Evolutionary conservation across 2,329 filamentous ascomycete genomes (phyloP), one percentile per base, ranked within the genome.

Genomic region (Alternaria sp.): DNA sequence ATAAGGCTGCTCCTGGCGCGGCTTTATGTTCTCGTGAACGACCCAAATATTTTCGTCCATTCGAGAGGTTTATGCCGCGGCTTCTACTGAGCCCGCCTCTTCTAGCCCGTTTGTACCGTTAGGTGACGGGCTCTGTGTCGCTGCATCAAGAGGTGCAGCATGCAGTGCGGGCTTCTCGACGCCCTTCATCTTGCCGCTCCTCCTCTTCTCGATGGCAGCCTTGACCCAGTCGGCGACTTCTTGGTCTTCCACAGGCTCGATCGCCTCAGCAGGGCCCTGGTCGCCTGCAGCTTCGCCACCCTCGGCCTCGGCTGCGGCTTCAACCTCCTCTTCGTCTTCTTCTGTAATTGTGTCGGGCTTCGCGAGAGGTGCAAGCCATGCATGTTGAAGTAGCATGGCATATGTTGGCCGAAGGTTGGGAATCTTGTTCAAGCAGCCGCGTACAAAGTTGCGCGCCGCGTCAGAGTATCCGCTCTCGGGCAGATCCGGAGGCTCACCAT

Each of bases 361-460:
- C 67, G 90, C 87, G 40, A 97, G 84, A 1, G 88, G 85, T 9
- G 89, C 86, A 6, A 99, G 86, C 96, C 96, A 99, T 26, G 92
- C 89, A 76, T 98, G 95, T 73, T 93, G 89, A 11, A 99, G 86
- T 6, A 99, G 87, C 85, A 93, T 93, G 55, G 91, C 89, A 77
- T 99, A 99, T 0, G 92, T 96, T n/a, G 94, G 95, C n/a, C 96
- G 89, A 63, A 96, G 88, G 70, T 92, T 92, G 9, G 96, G 93
- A 21, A 93, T 91, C 80, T 99, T 99, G 84, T 97, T 93, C 50
- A 99, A 85, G 78, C 96, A 98, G 47, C 90, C 90, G 43, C 87
- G 86, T 23, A 99, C 95, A 81, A 99, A 99, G 72, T 95, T 91
- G 59, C 90, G 90, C 3, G 95, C 93, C 6, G 88, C 86, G 59